phyloP scores from a whole-genome alignment of 495 filamentous ascomycete genomes.

The Bathelium albidoporum region DNA sequence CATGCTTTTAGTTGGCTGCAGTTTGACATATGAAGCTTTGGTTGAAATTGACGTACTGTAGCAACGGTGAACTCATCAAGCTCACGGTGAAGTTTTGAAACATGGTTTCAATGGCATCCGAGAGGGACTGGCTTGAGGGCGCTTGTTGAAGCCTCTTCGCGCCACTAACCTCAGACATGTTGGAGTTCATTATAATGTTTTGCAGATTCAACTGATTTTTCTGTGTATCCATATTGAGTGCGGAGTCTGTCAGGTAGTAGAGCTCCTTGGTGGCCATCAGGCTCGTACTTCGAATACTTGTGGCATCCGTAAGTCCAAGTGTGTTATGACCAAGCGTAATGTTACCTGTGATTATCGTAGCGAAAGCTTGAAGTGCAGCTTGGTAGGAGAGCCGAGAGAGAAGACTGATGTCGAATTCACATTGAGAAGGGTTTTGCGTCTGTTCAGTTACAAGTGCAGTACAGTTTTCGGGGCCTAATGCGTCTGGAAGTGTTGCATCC shows the following conservation, averaged over 20 bases:
- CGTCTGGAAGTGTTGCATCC: background rate
- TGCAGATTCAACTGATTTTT: background rate
- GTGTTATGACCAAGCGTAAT: background rate
- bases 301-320: background rate
- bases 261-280: background rate
- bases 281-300: background rate
- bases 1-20: too few species aligned
- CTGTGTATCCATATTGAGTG: background rate
- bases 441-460: background rate
- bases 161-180: background rate
- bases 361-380: background rate
- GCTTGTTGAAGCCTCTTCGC: background rate
- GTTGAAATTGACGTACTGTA: background rate
- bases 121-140: background rate
- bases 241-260: background rate
- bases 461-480: background rate
- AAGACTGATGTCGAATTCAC: background rate
- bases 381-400: background rate
- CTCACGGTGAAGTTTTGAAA: background rate
- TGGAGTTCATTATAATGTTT: background rate
- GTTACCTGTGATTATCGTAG: background rate
- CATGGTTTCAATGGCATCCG: background rate
- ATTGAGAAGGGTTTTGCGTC: background rate
- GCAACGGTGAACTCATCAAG: background rate
- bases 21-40: too few species aligned